Evolutionary conservation across 2,329 filamentous ascomycete species (phyloP), one percentile per base, ranked within the genome.

Genomic region (Colletotrichum sp.): DNA sequence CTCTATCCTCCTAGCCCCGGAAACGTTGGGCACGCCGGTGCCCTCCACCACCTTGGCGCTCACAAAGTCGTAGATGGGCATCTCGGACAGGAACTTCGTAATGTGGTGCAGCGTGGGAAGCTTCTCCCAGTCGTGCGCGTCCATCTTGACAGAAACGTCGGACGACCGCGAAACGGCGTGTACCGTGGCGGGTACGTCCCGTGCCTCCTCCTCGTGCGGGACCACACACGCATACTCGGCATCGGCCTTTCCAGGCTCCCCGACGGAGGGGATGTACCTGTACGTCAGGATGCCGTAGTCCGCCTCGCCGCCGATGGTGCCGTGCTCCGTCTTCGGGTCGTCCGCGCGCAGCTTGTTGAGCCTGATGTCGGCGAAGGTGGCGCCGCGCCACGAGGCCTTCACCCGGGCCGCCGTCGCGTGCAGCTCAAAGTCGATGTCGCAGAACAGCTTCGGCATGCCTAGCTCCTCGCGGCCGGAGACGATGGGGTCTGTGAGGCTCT

Each of bases 81-180:
- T 84, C 77, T 91, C 89, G 2, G 87, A 86, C 72, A 93, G 81
- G 16, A 87, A 84, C 24, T 83, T 81, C 7, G 90, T 83, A 10
- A 93, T 83, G 79, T 93, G 90, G 79, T 93, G 91, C 68, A 93
- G 82, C 4, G 91, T 93, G 0, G 92, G 92, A 74, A 93, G 80
- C 6, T 82, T 83, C 63, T 90, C 84, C 90, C 88, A 90, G 78
- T 90, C 87, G 18, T 88, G 78, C 0, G 83, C 83, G 52, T 90
- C 85, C 70, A 92, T 87, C 67, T 83, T 82, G 67, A 93, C 81
- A 1, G 88, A 88, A 14, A 85, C 85, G 2, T 79, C 81, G 0
- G 88, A 83, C 32, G 67, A 68, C 66, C 83, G 82, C 43, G 82
- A 81, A 28, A 85, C 85, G 77, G 80, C 83, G 77, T 77, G 78